These are phyloP conservation scores for Boletus sp. DNA, from an alignment of 768 basidiomycete genomes.

Conservation along the genomic window DNA sequence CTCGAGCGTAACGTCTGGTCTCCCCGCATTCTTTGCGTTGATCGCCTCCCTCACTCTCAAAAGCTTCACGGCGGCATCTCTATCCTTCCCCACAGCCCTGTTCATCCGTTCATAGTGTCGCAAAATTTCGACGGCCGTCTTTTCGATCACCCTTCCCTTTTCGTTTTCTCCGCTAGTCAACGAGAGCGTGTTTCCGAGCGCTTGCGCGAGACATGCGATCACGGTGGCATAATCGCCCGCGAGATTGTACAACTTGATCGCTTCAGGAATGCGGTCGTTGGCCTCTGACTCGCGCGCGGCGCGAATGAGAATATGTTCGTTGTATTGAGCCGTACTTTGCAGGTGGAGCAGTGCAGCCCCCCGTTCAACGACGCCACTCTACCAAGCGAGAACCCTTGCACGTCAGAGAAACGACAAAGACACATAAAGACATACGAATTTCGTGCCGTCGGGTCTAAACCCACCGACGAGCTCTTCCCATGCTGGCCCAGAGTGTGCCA, in stretches of 20 bases:
- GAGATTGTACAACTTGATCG: conserved; percentile 94
- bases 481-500: conserved; percentile 71
- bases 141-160: conserved; percentile 66
- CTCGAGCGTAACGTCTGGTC: conserved; percentile 77
- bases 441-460: conserved; percentile 84
- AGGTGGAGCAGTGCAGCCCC: conserved; percentile 76
- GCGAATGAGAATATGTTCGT: conserved; percentile 76
- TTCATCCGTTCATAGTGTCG: conserved; percentile 78
- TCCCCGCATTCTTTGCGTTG: conserved; percentile 67
- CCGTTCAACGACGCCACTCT: conserved; percentile 89
- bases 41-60: conserved; percentile 81
- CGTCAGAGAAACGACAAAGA: not conserved
- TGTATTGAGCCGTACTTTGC: conserved; percentile 62
- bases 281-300: conserved; percentile 82
- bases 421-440: conserved; percentile 59
- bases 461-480: conserved; percentile 98
- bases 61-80: conserved; percentile 72
- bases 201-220: conserved; percentile 80
- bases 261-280: conserved; percentile 83
- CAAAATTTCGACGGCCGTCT: conserved; percentile 75
- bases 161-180: conserved; percentile 52
- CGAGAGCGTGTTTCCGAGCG: conserved; percentile 79
- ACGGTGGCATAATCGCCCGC: conserved; percentile 90
- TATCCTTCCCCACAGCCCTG: conserved; percentile 64
- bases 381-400: not conserved